These are phyloP conservation scores for Stramenopiles sp. DNA, from an alignment of 352 stramenopile species.

Conservation along the genomic window DNA sequence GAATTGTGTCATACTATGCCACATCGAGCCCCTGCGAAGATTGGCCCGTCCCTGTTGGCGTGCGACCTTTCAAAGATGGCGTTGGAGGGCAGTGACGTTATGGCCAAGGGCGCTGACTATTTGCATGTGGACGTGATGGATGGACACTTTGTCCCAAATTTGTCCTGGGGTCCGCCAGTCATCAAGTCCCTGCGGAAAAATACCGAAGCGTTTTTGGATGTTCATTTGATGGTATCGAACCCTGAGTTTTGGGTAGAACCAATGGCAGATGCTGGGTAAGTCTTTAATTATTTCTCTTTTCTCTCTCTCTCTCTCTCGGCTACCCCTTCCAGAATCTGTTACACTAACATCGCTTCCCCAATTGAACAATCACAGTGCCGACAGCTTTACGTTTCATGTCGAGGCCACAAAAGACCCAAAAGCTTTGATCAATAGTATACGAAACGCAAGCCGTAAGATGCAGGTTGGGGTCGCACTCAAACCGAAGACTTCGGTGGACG, in stretches of 20 bases:
- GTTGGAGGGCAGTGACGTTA: constrained; percentile 64
- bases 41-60: constrained; percentile 75
- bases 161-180: constrained; percentile 83
- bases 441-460: constrained; percentile 49
- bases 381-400: constrained; percentile 81
- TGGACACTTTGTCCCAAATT: constrained; percentile 91
- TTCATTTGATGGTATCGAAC: constrained; percentile 92
- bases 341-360: too few relatives aligned
- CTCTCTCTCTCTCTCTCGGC: too few relatives aligned
- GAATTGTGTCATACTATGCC: too few relatives aligned
- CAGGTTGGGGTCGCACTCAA: constrained; percentile 84
- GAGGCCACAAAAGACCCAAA: constrained; percentile 48
- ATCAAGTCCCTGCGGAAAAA: constrained; percentile 52
- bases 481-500: constrained; percentile 67
- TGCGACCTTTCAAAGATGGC: constrained; percentile 78
- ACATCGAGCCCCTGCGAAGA: constrained; percentile 28
- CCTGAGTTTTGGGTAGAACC: constrained; percentile 82
- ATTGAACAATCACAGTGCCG: background rate
- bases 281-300: too few relatives aligned
- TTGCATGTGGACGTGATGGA: constrained; percentile 96
- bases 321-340: too few relatives aligned
- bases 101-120: constrained; percentile 70
- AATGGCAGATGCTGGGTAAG: constrained; percentile 77
- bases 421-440: constrained; percentile 55
- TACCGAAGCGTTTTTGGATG: constrained; percentile 71